Conservation (phyloP, 352 stramenopile species). For the Globisporangium orthogonon region DNA sequence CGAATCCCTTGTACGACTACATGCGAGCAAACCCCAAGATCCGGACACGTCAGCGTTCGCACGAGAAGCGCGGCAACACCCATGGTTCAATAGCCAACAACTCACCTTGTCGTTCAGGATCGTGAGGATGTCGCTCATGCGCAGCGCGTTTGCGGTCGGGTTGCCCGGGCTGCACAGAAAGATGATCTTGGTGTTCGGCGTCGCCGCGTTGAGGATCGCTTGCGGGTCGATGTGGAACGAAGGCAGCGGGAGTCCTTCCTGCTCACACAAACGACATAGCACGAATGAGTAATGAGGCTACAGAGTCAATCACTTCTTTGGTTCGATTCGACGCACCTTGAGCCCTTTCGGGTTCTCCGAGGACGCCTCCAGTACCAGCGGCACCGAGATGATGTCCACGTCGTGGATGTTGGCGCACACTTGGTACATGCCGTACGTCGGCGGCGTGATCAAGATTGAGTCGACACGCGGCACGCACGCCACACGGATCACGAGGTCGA, state of each 20-base stretch:
- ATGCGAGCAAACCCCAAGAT: neutral
- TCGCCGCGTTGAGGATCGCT: constrained; percentile 87
- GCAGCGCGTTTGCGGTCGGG: constrained; percentile 94
- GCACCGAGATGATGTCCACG: constrained; percentile 90
- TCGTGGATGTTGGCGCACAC: constrained; percentile 98
- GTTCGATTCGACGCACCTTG: constrained; percentile 20
- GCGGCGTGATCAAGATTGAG: constrained; percentile 95
- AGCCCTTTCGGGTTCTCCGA: constrained; percentile 58
- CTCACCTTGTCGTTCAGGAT: constrained; percentile 76
- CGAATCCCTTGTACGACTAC: constrained; percentile 86
- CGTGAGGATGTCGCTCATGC: constrained; percentile 85
- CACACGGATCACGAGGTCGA: constrained; percentile 97
- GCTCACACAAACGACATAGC: neutral
- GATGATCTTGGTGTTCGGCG: constrained; percentile 92
- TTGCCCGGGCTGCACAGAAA: constrained; percentile 98
- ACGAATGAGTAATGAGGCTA: neutral
- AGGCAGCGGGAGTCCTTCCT: constrained; percentile 40
- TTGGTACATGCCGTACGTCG: constrained; percentile 99
- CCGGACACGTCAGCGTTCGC: neutral
- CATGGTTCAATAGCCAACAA: too few relatives aligned
- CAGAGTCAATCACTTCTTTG: neutral
- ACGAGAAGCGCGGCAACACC: neutral
- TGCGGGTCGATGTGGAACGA: constrained; percentile 80
- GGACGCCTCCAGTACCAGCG: constrained; percentile 75
- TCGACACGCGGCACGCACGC: constrained; percentile 91